A percentile compares a stretch with the other conserved stretches of the same genome.
phyloP scores from a whole-genome alignment of 768 basidiomycete genomes.

The Melanogaster broomeanus region DNA sequence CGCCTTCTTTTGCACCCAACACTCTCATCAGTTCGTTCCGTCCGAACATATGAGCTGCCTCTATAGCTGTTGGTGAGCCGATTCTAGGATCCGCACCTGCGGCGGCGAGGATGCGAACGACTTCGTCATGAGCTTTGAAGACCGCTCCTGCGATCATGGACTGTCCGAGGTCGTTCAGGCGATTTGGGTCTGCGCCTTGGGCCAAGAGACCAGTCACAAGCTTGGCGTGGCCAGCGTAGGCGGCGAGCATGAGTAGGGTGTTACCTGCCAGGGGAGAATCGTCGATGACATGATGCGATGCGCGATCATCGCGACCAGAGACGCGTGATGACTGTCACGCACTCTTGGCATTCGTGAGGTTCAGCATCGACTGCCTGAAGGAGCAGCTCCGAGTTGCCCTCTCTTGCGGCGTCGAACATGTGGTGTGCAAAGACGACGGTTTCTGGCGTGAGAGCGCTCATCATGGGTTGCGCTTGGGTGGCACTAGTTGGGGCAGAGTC shows the following conservation, averaged over 20 bases:
- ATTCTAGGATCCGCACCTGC: conserved; percentile 61
- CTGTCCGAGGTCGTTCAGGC: conserved; percentile 70
- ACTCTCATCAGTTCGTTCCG: conserved; percentile 54
- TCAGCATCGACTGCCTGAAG: conserved; percentile 66
- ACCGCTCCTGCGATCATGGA: conserved; percentile 76
- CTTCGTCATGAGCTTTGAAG: conserved; percentile 69
- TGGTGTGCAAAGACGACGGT: conserved; percentile 57
- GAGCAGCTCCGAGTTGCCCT: conserved; percentile 53
- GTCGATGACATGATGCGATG: not conserved
- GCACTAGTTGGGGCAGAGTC: no score
- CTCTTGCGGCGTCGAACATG: conserved; percentile 75
- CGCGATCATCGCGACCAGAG: not conserved
- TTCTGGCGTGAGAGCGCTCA: conserved; percentile 31
- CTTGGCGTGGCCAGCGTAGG: conserved; percentile 65
- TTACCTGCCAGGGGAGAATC: conserved; percentile 49
- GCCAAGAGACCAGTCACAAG: conserved; percentile 55
- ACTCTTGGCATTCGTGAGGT: conserved; percentile 77
- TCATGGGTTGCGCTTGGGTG: not conserved
- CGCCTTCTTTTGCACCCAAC: conserved; percentile 61
- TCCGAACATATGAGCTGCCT: conserved; percentile 69
- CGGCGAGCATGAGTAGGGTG: conserved; percentile 76
- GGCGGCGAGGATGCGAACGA: conserved; percentile 55
- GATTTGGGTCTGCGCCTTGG: conserved; percentile 64
- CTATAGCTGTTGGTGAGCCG: conserved; percentile 69
- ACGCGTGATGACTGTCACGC: conserved; percentile 1